Percentiles rank a stretch among this genome's conserved stretches.
These are phyloP conservation scores for Shiraia sp. DNA, from an alignment of 2,329 filamentous ascomycete genomes.

Conservation along the genomic window DNA sequence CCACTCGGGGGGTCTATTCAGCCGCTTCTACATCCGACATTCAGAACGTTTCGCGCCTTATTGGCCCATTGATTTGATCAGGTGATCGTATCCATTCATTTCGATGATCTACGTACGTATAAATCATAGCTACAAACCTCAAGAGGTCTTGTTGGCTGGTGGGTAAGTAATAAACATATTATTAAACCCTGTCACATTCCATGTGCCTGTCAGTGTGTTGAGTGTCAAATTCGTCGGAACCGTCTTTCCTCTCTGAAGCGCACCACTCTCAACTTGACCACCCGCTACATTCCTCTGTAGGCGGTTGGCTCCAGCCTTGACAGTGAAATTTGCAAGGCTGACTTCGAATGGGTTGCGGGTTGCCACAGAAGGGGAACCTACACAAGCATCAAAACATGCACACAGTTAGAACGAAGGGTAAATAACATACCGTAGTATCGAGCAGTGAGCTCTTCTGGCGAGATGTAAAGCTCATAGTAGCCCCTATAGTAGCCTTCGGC, in stretches of 20 bases:
- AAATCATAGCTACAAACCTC: not conserved
- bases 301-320: constrained; percentile 62
- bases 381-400: not conserved
- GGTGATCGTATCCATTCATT: no score
- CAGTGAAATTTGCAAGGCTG: constrained; percentile 69
- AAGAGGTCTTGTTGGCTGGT: not conserved
- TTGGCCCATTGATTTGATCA: no score
- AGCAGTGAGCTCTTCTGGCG: constrained; percentile 59
- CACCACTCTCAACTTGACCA: constrained; percentile 58
- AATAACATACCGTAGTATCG: constrained; percentile 61
- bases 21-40: no score
- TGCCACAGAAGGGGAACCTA: constrained; percentile 57
- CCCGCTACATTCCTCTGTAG: constrained; percentile 54
- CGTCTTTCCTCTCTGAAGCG: constrained; percentile 47
- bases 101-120: no score
- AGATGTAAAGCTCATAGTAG: constrained; percentile 67
- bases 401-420: not conserved
- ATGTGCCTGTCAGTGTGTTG: constrained; percentile 32
- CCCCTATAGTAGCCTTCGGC: constrained; percentile 72
- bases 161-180: constrained; percentile 33
- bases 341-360: constrained; percentile 66
- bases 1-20: no score
- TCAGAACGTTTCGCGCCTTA: no score
- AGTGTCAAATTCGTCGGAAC: constrained; percentile 38
- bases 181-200: constrained; percentile 32